Base-by-base conservation (phyloP, 2,329 filamentous ascomycete genomes). In the Chrysosporium queenslandicum region DNA sequence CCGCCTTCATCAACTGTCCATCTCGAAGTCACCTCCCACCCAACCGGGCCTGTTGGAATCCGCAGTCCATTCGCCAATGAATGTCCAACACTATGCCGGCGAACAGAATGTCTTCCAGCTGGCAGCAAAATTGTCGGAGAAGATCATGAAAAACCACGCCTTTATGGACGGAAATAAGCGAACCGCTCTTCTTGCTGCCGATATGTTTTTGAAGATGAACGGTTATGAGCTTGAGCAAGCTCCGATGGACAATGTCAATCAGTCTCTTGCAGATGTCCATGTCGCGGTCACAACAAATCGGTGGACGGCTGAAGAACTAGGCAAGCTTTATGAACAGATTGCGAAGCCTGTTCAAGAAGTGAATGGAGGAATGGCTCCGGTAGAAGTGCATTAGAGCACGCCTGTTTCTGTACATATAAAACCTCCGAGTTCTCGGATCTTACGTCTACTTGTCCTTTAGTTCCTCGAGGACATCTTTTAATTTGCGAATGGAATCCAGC, bases 121-220 rank as follows among this genome's bases (percentile, higher is more conserved):
- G 5, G 27, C 27, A 4, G 5, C 27, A 9, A 29, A 29, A 4
- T 9, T 29, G 5, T 4, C 9, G 4, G 27, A 29, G 27, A 29
- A 29, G 27, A 29, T 29, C 27, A 29, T 29, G 27, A 29, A 29
- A 29, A 29, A 29, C 27, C 27, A 9, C 9, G 27, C 27, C 27
- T 29, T 29, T 9, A 4, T 5, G 27, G 27, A 29, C 27, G 27
- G 27, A 29, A 29, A 36, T 14, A 66, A 67, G 55, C 58, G 62
- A 18, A 64, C 60, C 36, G 63, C 60, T 4, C 56, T 66, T 30
- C 36, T 65, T 4, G 61, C 64, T 2, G 64, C 60, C 27, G 60
- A 64, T 46, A 62, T 64, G 58, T 64, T 66, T 34, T 52, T 65
- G 20, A 61, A 58, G 50, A 58, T 64, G 25, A 66, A 66, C 40